Conservation (phyloP, 176 grass and related monocot species). For the Zoysia japonica region DNA sequence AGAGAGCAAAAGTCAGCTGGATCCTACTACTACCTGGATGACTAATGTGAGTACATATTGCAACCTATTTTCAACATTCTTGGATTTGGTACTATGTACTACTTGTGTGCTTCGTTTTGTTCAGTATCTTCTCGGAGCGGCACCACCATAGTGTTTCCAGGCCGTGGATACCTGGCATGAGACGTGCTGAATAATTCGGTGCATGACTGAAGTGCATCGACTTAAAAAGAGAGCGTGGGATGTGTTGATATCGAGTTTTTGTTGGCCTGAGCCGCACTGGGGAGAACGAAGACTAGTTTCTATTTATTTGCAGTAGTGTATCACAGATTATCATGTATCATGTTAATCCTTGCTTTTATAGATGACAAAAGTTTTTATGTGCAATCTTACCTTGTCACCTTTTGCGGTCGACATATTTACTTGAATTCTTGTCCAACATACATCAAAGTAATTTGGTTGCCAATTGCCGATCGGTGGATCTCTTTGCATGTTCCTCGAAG, state of each 20-base stretch:
- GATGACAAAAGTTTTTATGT: neutral
- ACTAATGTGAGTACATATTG: slow-evolving; percentile 47
- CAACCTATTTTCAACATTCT: neutral
- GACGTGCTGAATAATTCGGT: slow-evolving; percentile 35
- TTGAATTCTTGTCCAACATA: neutral
- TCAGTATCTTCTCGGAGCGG: slow-evolving; percentile 34
- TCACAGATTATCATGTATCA: slow-evolving; percentile 24
- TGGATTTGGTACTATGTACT: neutral
- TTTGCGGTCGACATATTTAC: neutral
- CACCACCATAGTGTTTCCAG: slow-evolving; percentile 1
- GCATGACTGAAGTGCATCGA: slow-evolving; percentile 6
- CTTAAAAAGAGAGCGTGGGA: slow-evolving; percentile 38
- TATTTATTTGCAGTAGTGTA: slow-evolving; percentile 30
- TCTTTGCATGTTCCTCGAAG: no score
- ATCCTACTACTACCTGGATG: slow-evolving; percentile 86
- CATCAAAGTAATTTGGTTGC: no score
- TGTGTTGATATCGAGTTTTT: slow-evolving; percentile 43
- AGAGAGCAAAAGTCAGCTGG: slow-evolving; percentile 80
- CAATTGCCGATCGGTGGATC: no score
- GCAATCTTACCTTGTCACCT: neutral
- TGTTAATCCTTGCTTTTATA: slow-evolving; percentile 26
- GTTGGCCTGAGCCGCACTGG: slow-evolving; percentile 25
- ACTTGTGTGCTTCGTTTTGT: neutral
- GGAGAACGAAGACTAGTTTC: slow-evolving; percentile 21
- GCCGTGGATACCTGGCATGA: neutral